Evolutionary conservation across 306 rosid genomes (phyloP), one percentile per base, ranked within the genome.

Genomic region (Canavalia gladiata): DNA sequence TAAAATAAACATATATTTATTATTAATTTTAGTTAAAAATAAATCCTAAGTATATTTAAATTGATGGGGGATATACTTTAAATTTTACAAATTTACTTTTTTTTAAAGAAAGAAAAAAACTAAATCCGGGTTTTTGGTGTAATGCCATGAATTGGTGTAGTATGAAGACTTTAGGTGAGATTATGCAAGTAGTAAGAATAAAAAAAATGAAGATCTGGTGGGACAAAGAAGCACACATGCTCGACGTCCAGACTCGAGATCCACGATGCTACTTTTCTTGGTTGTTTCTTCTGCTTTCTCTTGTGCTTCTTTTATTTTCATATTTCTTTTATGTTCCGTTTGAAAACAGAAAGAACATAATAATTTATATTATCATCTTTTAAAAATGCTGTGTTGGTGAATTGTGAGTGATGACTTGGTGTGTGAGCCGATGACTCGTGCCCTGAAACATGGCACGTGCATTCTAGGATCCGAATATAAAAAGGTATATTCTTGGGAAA

Each of bases 161-260:
- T 18, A 18, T 18, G 25, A 18, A 35, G 39, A 18, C 25, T 18
- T 18, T 4, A 7, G 71, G 45, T 12, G 73, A 68, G 3, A 25
- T 1, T 28, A 66, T 46, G 49, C 31, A 57, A 41, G 69, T 31
- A 35, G 68, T 60, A 52, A 72, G 80, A 81, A 72, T 42, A 62
- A 81, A 49, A 65, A 31, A 46, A 28, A 42, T 7, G 54, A 79
- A 90, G 87, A 88, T 90, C 78, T 88, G 33, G 90, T 75, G 84
- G 89, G 90, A 52, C 89, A 82, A 34, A 33, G 30, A 9, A 10
- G 46, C 84, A 83, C 75, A 74, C 75, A 74, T 88, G 74, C 29
- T 59, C 34, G 12, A 43, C 56, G 52, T 28, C 49, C 18, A 49
- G 29, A 72, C 2, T 58, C 55, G 39, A 72, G 74, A 72, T 72